Percentiles rank a stretch among this genome's conserved stretches.
phyloP scores from a whole-genome alignment of 768 basidiomycete genomes.

The Clavulina sp. region DNA sequence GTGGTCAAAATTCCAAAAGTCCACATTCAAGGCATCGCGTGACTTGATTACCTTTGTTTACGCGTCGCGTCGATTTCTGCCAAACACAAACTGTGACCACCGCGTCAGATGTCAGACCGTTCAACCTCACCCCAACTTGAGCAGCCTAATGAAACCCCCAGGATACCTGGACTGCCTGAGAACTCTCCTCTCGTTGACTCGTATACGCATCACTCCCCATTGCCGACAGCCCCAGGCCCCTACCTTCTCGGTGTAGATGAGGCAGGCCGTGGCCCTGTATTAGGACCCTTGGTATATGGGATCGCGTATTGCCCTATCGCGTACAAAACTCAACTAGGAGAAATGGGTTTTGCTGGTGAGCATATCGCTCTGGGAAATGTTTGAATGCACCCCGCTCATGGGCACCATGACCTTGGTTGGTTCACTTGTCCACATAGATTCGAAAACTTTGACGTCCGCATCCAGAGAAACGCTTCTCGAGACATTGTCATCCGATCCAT shows the following conservation, averaged over 20 bases:
- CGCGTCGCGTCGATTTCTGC: no score
- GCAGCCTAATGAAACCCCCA: neutral
- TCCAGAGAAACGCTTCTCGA: constrained; percentile 46
- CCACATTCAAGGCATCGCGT: no score
- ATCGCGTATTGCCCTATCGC: constrained; percentile 79
- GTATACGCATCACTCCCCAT: constrained; percentile 62
- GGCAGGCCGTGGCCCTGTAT: constrained; percentile 87
- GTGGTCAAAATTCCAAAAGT: no score
- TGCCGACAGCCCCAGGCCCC: constrained; percentile 49
- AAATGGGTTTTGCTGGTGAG: constrained; percentile 81
- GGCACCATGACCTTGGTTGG: neutral
- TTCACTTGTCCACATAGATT: constrained; percentile 37
- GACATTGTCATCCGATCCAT: constrained; percentile 49
- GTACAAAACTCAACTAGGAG: constrained; percentile 55
- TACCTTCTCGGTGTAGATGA: constrained; percentile 99
- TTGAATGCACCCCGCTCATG: neutral
- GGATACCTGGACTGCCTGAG: neutral
- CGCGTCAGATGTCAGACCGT: no score
- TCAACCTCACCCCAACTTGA: no score
- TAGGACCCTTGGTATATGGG: constrained; percentile 92
- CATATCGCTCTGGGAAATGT: neutral
- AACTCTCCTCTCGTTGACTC: constrained; percentile 38
- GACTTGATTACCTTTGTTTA: no score
- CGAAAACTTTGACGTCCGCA: constrained; percentile 69
- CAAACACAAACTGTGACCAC: no score